These are phyloP conservation scores for Brassica carinata DNA, from an alignment of 345 rosid genomes.

Conservation along the genomic window DNA sequence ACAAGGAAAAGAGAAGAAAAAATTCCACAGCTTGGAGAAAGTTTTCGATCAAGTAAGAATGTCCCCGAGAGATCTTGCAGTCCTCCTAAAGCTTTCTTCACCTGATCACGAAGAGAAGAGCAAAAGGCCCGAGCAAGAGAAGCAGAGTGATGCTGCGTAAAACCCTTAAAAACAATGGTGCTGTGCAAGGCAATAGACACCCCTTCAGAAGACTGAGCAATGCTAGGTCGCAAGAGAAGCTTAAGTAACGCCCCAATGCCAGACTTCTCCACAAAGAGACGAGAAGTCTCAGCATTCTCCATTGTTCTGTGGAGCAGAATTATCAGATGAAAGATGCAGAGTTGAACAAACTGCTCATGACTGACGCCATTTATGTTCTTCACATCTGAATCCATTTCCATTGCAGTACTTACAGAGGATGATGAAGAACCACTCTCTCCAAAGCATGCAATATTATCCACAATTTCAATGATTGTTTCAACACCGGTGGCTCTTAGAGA, in stretches of 20 bases:
- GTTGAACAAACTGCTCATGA: conserved; percentile 83
- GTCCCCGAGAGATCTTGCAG: conserved; percentile 57
- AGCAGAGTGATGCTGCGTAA: conserved; percentile 89
- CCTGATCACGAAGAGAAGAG: conserved; percentile 70
- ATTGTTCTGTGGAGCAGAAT: conserved; percentile 90
- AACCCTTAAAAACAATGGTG: conserved; percentile 96
- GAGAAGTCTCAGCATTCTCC: conserved; percentile 92
- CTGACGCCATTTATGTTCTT: conserved; percentile 62
- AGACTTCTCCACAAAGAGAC: conserved; percentile 90
- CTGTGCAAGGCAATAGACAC: conserved; percentile 93
- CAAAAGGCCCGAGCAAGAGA: conserved; percentile 91
- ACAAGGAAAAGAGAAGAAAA: conserved; percentile 86
- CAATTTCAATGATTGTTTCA: conserved; percentile 86
- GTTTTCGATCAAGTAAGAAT: conserved; percentile 71
- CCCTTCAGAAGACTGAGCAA: conserved; percentile 95
- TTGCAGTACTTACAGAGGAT: conserved; percentile 62
- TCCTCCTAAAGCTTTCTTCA: conserved; percentile 68
- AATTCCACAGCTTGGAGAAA: conserved; percentile 54
- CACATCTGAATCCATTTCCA: conserved; percentile 88
- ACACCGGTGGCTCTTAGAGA: conserved; percentile 82
- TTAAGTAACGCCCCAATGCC: conserved; percentile 89
- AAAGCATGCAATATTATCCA: conserved; percentile 71
- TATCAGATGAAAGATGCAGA: conserved; percentile 90
- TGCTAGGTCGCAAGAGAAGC: conserved; percentile 78
- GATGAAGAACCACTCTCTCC: conserved; percentile 51